Conservation (phyloP, 2,329 filamentous ascomycete genomes). For the Trichoderma sp. region DNA sequence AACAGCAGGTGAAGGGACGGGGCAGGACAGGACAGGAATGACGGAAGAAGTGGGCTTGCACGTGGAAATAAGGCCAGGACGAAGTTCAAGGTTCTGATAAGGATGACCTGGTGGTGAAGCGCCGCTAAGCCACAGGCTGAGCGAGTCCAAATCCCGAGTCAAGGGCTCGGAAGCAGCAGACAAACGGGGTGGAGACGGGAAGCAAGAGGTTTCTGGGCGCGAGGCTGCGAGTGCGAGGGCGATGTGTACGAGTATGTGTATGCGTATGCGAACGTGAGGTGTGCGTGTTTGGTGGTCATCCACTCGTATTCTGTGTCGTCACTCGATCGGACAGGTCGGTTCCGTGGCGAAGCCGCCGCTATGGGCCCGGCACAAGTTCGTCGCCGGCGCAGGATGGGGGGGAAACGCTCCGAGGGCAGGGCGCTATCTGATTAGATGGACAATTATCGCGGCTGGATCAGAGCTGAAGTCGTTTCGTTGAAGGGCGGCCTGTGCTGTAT, state of each 20-base stretch:
- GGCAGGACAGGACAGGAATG: not conserved
- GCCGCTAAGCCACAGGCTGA: not conserved
- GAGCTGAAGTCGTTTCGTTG: too few species aligned
- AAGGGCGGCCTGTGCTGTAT: too few species aligned
- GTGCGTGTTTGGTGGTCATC: too few species aligned
- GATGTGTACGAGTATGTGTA: too few species aligned
- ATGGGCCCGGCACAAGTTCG: slow-evolving; percentile 19
- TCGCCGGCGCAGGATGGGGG: slow-evolving; percentile 15
- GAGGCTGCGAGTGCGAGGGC: not conserved
- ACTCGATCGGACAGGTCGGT: slow-evolving; percentile 20
- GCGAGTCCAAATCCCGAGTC: slow-evolving; percentile 15
- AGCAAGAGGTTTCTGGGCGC: not conserved
- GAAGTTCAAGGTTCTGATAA: slow-evolving; percentile 16
- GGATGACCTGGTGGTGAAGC: not conserved
- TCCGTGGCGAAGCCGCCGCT: slow-evolving; percentile 15
- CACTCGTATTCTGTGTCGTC: slow-evolving; percentile 15
- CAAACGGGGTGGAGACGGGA: not conserved
- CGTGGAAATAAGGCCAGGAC: slow-evolving; percentile 2
- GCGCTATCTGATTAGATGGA: not conserved
- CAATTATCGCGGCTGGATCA: not conserved
- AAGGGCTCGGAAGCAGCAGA: slow-evolving; percentile 9
- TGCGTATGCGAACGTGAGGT: too few species aligned
- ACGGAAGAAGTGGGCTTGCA: slow-evolving; percentile 22
- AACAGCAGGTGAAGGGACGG: not conserved
- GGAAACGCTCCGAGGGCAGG: not conserved